phyloP scores from a whole-genome alignment of 1,139 yeast genomes.

The Yamadazyma epiphylla region DNA sequence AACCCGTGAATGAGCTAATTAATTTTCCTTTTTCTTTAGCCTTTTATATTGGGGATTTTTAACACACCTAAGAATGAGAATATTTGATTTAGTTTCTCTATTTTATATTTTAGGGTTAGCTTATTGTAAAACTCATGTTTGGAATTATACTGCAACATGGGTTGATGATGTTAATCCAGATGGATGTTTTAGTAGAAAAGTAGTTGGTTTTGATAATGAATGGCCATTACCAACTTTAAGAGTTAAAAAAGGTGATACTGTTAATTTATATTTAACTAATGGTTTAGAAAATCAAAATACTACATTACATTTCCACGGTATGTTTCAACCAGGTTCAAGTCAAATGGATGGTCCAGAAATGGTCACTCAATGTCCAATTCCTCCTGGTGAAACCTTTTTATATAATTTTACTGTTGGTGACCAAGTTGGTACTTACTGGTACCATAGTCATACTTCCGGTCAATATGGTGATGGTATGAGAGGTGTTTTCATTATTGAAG shows the following conservation, averaged over 20 bases:
- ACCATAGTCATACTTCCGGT: conserved; percentile 75
- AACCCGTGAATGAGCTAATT: conserved; percentile 3
- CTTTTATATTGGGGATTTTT: background rate
- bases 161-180: conserved; percentile 54
- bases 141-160: conserved; percentile 53
- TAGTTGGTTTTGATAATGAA: conserved; percentile 63
- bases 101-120: conserved; percentile 10
- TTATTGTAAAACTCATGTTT: conserved; percentile 46
- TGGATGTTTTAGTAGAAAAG: conserved; percentile 44
- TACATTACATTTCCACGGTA: conserved; percentile 74
- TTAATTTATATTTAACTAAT: conserved; percentile 56
- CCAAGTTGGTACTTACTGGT: conserved; percentile 78
- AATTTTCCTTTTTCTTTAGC: conserved; percentile 1
- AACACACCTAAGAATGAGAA: conserved; percentile 4
- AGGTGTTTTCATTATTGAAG: conserved; percentile 68
- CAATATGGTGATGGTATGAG: conserved; percentile 79
- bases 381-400: conserved; percentile 58
- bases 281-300: conserved; percentile 53
- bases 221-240: conserved; percentile 76
- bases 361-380: conserved; percentile 76
- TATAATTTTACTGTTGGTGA: conserved; percentile 63
- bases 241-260: conserved; percentile 60
- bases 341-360: conserved; percentile 79
- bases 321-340: conserved; percentile 56
- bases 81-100: conserved; percentile 6